phyloP scores from a whole-genome alignment of 768 basidiomycete species.

The Coprinopsis cinerea region DNA sequence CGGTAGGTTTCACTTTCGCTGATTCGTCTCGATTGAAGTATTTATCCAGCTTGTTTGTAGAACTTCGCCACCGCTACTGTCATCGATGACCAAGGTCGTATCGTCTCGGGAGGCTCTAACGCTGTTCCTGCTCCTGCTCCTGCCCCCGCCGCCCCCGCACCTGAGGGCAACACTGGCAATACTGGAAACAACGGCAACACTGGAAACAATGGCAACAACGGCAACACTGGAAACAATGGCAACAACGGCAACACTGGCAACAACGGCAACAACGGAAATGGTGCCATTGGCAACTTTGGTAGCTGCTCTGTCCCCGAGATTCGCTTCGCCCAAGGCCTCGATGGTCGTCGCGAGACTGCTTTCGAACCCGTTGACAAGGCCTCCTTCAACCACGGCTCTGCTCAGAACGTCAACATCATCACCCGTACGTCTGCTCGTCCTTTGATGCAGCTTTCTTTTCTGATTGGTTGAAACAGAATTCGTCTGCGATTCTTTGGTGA shows the following conservation, averaged over 20 bases:
- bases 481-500: conserved; percentile 51
- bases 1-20: conserved; percentile 20
- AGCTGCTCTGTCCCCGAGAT: conserved; percentile 49
- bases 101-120: conserved; percentile 23
- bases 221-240: too few species aligned
- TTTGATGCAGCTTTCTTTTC: too few species aligned
- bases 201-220: too few species aligned
- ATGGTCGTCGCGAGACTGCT: conserved; percentile 46
- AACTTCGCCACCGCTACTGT: conserved; percentile 32
- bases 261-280: too few species aligned
- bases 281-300: conserved; percentile 34
- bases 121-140: conserved; percentile 12
- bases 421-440: conserved; percentile 40
- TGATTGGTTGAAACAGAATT: conserved; percentile 21
- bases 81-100: conserved; percentile 34
- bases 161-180: conserved; percentile 16
- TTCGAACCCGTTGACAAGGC: conserved; percentile 47
- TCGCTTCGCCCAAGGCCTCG: conserved; percentile 50
- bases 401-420: conserved; percentile 56
- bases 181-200: too few species aligned
- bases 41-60: conserved; percentile 15
- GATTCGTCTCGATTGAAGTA: neutral
- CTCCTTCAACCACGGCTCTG: conserved; percentile 52
- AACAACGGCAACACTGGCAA: too few species aligned
- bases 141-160: conserved; percentile 12